Base-by-base conservation (phyloP, 805 yeast genomes). In the Saccharomycopsis fermentans region DNA sequence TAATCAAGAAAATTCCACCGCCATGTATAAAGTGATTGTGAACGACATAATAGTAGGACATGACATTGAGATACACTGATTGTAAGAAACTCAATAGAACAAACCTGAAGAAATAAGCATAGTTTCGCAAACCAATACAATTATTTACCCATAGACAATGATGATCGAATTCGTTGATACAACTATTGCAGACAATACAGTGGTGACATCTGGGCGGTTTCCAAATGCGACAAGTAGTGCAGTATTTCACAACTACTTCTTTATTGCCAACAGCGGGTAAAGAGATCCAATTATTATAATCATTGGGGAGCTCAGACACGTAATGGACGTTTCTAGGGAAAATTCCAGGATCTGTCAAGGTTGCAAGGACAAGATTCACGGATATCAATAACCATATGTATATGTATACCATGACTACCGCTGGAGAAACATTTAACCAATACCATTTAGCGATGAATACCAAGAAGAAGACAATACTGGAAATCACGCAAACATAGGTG, bases 161-260 rank as follows among this genome's bases (percentile, higher is more conserved):
- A 66, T 83, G 89, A 66, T 87, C 95, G 66, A 82, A 85, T 59
- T 74, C 68, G 37, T 75, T 67, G 19, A 87, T 73, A 66, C 96
- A 89, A 6, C 74, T 74, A 62, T 81, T 81, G 70, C 96, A 88
- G 2, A 74, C 74, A 1, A 83, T 75, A 66, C 96, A 88, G 69
- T 88, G 96, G 58, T 85, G 80, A 0, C 90, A 71, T 56, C 95
- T 71, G 1, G 90, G 88, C 9, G 90, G 85, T 63, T 92, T 70
- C 92, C 95, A 87, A 50, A 82, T 76, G 34, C 79, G 71, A 66
- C 96, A 88, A 0, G 84, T 76, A 1, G 78, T 54, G 64, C 91
- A 85, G 67, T 84, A 84, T 64, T 80, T 80, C 26, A 81, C 73
- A 3, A 71, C 65, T 0, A 81, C 81, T 43, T 43, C 50, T 43